These are phyloP conservation scores for Collybia mongolica DNA, from an alignment of 768 basidiomycete genomes.

Conservation along the genomic window DNA sequence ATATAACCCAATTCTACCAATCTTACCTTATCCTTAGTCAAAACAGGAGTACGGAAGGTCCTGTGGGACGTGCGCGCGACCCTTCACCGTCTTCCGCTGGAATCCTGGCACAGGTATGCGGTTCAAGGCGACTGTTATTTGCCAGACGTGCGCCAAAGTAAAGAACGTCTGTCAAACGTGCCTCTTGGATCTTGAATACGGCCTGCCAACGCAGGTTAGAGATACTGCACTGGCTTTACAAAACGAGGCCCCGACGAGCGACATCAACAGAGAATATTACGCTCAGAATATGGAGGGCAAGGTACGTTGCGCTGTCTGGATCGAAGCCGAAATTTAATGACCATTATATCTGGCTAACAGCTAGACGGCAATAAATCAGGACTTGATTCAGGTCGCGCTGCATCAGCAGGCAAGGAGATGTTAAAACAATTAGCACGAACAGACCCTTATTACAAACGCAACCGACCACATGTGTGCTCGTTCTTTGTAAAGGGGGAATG, in stretches of 20 bases:
- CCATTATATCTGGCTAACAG: conserved; percentile 32
- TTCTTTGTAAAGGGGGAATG: conserved; percentile 97
- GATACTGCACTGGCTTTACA: conserved; percentile 89
- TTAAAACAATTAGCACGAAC: conserved; percentile 91
- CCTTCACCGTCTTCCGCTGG: conserved; percentile 98
- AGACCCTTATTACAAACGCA: conserved; percentile 97
- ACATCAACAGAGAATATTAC: conserved; percentile 95
- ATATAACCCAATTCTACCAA: neutral
- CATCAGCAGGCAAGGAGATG: conserved; percentile 92
- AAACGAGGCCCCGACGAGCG: conserved; percentile 91
- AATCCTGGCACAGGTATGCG: conserved; percentile 92
- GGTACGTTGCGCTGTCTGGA: conserved; percentile 37
- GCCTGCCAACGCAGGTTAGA: conserved; percentile 93
- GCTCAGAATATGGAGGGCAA: conserved; percentile 90
- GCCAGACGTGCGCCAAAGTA: conserved; percentile 95
- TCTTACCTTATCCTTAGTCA: conserved; percentile 50
- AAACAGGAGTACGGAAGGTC: conserved; percentile 96
- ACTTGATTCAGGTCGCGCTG: conserved; percentile 58
- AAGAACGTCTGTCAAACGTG: conserved; percentile 98
- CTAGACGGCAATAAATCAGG: conserved; percentile 71
- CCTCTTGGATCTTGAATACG: conserved; percentile 93
- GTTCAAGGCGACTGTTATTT: conserved; percentile 96
- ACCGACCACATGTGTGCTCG: conserved; percentile 89
- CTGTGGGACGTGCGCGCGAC: conserved; percentile 96
- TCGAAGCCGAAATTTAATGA: neutral